Evolutionary conservation across 352 stramenopile species (phyloP), one percentile per base, ranked within the genome.

Genomic region (Globisporangium takayamanum): DNA sequence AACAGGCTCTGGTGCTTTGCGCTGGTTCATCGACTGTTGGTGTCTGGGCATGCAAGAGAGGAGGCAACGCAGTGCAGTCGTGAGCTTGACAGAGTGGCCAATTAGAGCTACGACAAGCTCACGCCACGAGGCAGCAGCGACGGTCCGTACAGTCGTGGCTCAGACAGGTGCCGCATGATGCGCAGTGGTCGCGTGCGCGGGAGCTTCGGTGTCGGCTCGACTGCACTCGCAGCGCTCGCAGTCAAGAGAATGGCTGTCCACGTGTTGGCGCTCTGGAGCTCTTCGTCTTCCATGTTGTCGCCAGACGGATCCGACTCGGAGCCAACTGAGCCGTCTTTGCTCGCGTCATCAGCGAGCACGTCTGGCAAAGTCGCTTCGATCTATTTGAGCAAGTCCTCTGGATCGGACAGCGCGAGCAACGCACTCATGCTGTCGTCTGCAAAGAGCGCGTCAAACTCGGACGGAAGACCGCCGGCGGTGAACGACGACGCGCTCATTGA

Each of bases 301-400:
- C 72, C 76, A 1, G 80, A 92, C 18, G 78, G 80, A 54, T 92
- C 81, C 0, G 82, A 90, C 51, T 92, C 80, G 5, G 80, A 89
- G 33, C 82, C 78, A 5, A 66, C 62, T 0, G 79, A 89, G 28
- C 52, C 73, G 36, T 81, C 74, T 47, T 87, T 73, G 47, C 81
- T 71, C 20, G 64, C 63, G 22, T 22, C 58, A 20, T 83, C 73
- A n/a, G 69, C 42, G 25, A 88, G 45, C 30, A 74, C 64, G 5
- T 84, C 74, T 4, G 82, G 76, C n/a, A 89, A 64, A 18, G 64
- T 55, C 18, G 75, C 78, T 39, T 88, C 76, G 28, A 92, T 90
- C 44, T 92, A 80, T 45, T 77, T 72, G 15, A 92, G 68, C 46
- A 92, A 37, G 22, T 82, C 73, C 16, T 87, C 76, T 0, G 76